A percentile compares a stretch with the other conserved stretches of the same genome.
phyloP scores from a whole-genome alignment of 331 rosid genomes.

The Saraca asoca region DNA sequence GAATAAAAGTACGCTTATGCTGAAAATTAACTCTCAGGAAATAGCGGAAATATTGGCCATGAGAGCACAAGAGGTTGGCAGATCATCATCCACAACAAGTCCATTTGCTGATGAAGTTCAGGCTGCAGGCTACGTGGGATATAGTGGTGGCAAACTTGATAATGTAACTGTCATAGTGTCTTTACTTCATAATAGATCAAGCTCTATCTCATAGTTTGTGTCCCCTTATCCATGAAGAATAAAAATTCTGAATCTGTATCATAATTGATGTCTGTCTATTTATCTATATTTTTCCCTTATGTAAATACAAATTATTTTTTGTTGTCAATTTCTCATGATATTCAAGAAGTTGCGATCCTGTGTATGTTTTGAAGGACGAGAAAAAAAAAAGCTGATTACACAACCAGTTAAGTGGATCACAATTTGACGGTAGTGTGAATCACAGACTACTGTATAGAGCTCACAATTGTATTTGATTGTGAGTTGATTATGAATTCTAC shows the following conservation, averaged over 20 bases:
- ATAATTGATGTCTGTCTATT: no score
- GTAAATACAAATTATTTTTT: not conserved
- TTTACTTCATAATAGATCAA: slow-evolving; percentile 43
- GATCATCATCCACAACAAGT: slow-evolving; percentile 54
- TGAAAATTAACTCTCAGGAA: slow-evolving; percentile 47
- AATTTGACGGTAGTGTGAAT: no score
- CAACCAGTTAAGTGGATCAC: no score
- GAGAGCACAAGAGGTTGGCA: slow-evolving; percentile 70
- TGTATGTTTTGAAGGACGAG: no score
- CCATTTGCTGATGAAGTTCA: slow-evolving; percentile 75
- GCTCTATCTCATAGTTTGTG: slow-evolving; percentile 8
- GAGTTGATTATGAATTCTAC: no score
- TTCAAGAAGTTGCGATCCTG: no score
- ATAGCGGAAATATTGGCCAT: slow-evolving; percentile 60
- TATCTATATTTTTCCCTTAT: not conserved
- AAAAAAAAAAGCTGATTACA: no score
- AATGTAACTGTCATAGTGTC: slow-evolving; percentile 46
- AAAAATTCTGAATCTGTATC: no score
- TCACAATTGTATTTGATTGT: no score
- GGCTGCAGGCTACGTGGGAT: slow-evolving; percentile 65
- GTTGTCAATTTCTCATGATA: no score
- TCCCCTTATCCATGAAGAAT: not conserved
- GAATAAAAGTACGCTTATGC: not conserved
- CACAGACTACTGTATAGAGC: no score
- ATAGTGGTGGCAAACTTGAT: slow-evolving; percentile 73